Evolutionary conservation across 805 yeast genomes (phyloP), one percentile per base, ranked within the genome.

Genomic region (Clavispora asparagi): DNA sequence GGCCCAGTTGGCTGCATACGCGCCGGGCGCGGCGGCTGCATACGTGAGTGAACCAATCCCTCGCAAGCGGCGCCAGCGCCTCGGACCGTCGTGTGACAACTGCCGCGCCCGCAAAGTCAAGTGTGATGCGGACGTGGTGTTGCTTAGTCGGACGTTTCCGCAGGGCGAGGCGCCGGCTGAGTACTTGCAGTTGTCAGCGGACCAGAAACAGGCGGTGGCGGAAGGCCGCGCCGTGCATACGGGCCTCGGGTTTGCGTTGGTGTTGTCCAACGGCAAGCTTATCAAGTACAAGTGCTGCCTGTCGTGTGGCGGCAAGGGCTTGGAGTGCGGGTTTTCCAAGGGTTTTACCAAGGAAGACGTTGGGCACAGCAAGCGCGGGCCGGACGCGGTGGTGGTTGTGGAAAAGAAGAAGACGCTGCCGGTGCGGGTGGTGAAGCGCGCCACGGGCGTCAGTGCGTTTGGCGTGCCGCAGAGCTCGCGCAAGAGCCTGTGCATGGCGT

Each of bases 61-160:
- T 31, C 51, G 55, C 19, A 68, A 67, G 54, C 65, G 76, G 51
- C 67, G 89, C 54, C 91, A 85, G 64, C 67, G 92, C 48, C 69
- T 78, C 16, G 90, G 92, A 0, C 90, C 90, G 3, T 79, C 86
- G 36, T 85, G 92, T 62, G 90, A 85, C 60, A 67, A 77, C 41
- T 85, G 92, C 61, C 70, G 90, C 44, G 58, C 77, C 13, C 73
- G 88, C 47, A 85, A 85, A 59, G 84, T 83, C 47, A 85, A 82
- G 63, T 85, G 92, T 65, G 82, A 84, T 61, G 87, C 91, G 1
- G 81, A 74, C 53, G 78, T 83, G 11, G 61, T 64, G 30, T 67
- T 78, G 23, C 48, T 79, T 40, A 55, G 62, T 40, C 58, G 56
- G 29, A 33, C 45, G 35, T 45, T 55, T 35, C 33, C 40, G 14